Evolutionary conservation across 2,329 filamentous ascomycete species (phyloP).

Genomic region (Alternaria ventricosa): DNA sequence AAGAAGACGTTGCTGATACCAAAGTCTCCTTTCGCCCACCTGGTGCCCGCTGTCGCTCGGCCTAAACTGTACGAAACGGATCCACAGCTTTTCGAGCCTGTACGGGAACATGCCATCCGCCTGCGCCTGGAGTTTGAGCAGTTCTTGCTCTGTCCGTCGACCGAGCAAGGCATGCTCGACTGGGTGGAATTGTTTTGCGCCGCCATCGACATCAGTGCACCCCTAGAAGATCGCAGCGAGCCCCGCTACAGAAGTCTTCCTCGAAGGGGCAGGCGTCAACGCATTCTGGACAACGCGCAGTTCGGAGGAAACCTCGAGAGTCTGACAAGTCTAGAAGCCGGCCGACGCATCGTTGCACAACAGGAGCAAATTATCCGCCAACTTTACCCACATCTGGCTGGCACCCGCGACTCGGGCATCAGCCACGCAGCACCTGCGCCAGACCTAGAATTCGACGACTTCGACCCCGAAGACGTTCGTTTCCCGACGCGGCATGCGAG

Average conservation of each 20-base stretch:
- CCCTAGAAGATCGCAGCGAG: slow-evolving; percentile 70
- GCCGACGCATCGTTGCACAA: slow-evolving; percentile 53
- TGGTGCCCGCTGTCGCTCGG: slow-evolving; percentile 51
- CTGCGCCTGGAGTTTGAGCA: slow-evolving; percentile 76
- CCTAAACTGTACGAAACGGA: slow-evolving; percentile 54
- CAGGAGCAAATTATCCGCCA: slow-evolving; percentile 57
- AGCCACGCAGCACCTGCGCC: slow-evolving; percentile 16
- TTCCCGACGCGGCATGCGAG: slow-evolving; percentile 34
- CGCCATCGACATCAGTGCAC: slow-evolving; percentile 74
- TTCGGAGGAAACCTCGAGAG: slow-evolving; percentile 43
- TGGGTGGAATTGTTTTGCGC: slow-evolving; percentile 72
- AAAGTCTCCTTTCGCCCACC: slow-evolving; percentile 53
- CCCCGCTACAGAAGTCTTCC: slow-evolving; percentile 56
- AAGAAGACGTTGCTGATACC: slow-evolving; percentile 61
- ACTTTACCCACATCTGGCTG: slow-evolving; percentile 54
- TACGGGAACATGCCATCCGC: slow-evolving; percentile 69
- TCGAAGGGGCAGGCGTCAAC: slow-evolving; percentile 49
- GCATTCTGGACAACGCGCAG: slow-evolving; percentile 41
- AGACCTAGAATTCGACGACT: slow-evolving; percentile 46
- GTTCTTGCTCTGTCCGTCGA: slow-evolving; percentile 71
- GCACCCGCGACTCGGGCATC: slow-evolving; percentile 14
- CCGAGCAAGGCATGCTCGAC: slow-evolving; percentile 69
- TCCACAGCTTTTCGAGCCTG: slow-evolving; percentile 54
- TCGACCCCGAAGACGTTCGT: slow-evolving; percentile 48
- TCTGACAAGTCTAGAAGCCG: slow-evolving; percentile 37